Evolutionary conservation across 1,284 basidiomycete species (phyloP).

Genomic region (Anthracocystis panici-leucophaei): DNA sequence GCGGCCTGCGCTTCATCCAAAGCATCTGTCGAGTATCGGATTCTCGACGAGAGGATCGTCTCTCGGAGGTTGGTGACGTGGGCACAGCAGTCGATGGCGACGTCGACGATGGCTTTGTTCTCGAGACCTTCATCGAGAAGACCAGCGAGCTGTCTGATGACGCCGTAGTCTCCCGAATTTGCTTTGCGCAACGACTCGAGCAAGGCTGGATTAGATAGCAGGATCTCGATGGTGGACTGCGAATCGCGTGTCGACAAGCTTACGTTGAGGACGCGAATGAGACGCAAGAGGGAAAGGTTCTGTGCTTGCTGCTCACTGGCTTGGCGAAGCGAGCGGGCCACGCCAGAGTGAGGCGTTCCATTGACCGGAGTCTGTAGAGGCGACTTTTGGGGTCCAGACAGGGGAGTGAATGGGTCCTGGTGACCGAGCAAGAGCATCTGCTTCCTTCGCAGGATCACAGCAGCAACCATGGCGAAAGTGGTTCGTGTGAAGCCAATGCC

Average conservation of each 20-base stretch:
- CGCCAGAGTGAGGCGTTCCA: constrained; percentile 42
- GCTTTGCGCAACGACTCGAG: constrained; percentile 64
- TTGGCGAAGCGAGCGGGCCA: constrained; percentile 51
- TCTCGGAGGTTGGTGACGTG: constrained; percentile 67
- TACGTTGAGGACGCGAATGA: constrained; percentile 87
- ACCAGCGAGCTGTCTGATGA: constrained; percentile 64
- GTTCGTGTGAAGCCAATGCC: constrained; percentile 97
- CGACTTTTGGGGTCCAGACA: constrained; percentile 35
- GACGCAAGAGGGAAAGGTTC: constrained; percentile 81
- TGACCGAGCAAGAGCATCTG: constrained; percentile 83
- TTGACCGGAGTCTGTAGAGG: constrained; percentile 30
- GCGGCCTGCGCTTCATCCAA: constrained; percentile 52
- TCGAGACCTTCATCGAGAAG: constrained; percentile 66
- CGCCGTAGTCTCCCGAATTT: constrained; percentile 64
- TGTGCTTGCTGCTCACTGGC: constrained; percentile 80
- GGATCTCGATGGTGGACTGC: constrained; percentile 57
- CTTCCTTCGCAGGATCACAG: constrained; percentile 85
- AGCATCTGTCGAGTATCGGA: constrained; percentile 61
- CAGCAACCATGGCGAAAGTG: constrained; percentile 97
- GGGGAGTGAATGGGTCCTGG: constrained; percentile 77
- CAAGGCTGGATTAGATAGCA: constrained; percentile 62
- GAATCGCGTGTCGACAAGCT: constrained; percentile 72
- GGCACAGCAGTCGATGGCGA: constrained; percentile 65
- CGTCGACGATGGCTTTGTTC: constrained; percentile 64
- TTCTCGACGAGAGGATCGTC: constrained; percentile 60